Evolutionary conservation across 257 asterid species (phyloP).

Genomic region (Asclepias syriaca): DNA sequence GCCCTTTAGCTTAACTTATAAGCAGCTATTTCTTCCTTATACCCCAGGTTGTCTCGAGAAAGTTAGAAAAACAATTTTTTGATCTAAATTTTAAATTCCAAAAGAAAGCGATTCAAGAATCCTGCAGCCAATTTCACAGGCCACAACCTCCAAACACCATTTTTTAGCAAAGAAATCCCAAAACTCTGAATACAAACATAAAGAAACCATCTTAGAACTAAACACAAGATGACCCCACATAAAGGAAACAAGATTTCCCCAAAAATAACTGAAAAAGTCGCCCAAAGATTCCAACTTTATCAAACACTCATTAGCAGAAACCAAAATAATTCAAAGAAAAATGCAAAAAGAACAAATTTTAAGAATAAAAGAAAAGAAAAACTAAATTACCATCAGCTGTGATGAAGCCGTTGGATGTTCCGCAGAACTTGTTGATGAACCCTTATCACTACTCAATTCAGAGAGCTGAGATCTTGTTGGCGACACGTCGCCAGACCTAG

Average conservation of each 20-base stretch:
- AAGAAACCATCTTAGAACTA: not conserved
- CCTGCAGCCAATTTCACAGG: not conserved
- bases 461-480: not conserved
- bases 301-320: not conserved
- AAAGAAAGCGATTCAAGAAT: not conserved
- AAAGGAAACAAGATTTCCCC: not conserved
- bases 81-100: not conserved
- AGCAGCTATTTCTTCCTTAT: not conserved
- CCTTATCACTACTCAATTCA: constrained; percentile 12
- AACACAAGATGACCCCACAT: not conserved
- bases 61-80: not conserved
- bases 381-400: constrained; percentile 20
- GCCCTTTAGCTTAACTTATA: not conserved
- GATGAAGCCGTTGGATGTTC: constrained; percentile 31
- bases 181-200: not conserved
- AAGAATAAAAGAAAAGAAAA: not conserved
- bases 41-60: not conserved
- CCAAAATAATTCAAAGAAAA: not conserved
- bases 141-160: not conserved
- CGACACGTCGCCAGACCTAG: constrained; percentile 6
- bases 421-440: constrained; percentile 13
- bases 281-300: not conserved
- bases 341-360: not conserved
- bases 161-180: not conserved
- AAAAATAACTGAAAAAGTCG: not conserved